Base-by-base conservation (phyloP, 345 rosid genomes). In the Populus simonii region DNA sequence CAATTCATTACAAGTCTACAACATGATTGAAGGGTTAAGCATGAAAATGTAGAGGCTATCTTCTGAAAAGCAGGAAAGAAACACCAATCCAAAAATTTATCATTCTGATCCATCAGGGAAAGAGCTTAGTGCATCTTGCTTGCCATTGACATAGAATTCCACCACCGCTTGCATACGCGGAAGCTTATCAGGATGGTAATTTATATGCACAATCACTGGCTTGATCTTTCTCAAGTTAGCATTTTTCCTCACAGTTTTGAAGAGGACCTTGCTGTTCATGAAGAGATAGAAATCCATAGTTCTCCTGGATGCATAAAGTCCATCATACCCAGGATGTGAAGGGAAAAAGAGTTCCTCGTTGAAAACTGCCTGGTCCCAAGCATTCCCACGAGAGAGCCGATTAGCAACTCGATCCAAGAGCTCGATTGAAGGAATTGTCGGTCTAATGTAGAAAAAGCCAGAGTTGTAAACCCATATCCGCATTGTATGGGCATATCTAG, bases 321-420 rank as follows among this genome's bases (percentile, higher is more conserved):
- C 84, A 22, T 69, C 66, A 47, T 73, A 78, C 5, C 76, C 75
- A 59, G 81, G 78, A 63, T 65, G 81, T 4, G 84, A 81, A 59
- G 78, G 84, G 81, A 20, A 81, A 78, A 78, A 77, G 67, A 81
- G 84, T 65, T 81, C 84, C 78, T 81, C 84, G 29, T 81, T 81
- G 68, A 81, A 81, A 49, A 81, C 81, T 47, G 84, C 84, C 72
- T 81, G 84, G 41, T 81, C 84, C 81, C 84, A 81, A 15, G 78
- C 84, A 17, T 63, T 70, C 72, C 57, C 84, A 27, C 29, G 78
- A 27, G 80, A 71, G 15, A 81, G 75, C 72, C 84, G 78, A 51
- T 43, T 16, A 20, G 84, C 81, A 29, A 81, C 81, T 22, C 84
- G 81, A 70, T 77, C 84, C 75, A 81, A 78, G 4, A 81, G 84